Percentiles rank a stretch among this genome's conserved stretches.
These are phyloP conservation scores for Tolypocladium paradoxum DNA, from an alignment of 2,329 filamentous ascomycete species.

Conservation along the genomic window DNA sequence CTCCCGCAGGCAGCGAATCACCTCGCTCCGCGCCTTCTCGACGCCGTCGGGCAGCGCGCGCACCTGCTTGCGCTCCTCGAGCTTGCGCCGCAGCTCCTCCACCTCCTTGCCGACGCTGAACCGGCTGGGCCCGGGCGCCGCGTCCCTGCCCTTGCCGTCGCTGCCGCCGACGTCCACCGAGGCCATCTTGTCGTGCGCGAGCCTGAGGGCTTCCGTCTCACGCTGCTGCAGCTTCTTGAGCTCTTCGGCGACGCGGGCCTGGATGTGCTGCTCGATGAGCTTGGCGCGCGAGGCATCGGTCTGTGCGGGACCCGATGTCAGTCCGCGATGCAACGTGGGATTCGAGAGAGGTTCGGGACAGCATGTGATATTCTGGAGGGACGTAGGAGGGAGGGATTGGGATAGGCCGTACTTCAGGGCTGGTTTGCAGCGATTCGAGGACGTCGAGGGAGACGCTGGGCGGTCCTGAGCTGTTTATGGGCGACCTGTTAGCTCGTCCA, in stretches of 20 bases:
- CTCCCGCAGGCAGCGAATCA: conserved; percentile 70
- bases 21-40: conserved; percentile 61
- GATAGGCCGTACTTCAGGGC: conserved; percentile 58
- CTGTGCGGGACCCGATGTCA: conserved; percentile 33
- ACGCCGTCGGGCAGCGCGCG: conserved; percentile 60
- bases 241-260: conserved; percentile 75
- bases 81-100: conserved; percentile 44
- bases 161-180: conserved; percentile 51
- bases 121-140: conserved; percentile 20
- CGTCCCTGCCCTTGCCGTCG: conserved; percentile 25
- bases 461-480: conserved; percentile 29
- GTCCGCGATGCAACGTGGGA: conserved; percentile 4
- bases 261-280: conserved; percentile 76
- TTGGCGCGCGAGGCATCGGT: conserved; percentile 80
- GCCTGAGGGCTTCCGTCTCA: conserved; percentile 57
- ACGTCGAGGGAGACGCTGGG: conserved; percentile 65
- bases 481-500: not conserved
- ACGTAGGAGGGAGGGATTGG: not conserved
- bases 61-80: conserved; percentile 53
- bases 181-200: conserved; percentile 55
- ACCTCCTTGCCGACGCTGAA: conserved; percentile 49
- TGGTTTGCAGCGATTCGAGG: conserved; percentile 72
- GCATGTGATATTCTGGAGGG: not conserved
- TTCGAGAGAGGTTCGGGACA: not conserved
- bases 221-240: conserved; percentile 67